phyloP scores from a whole-genome alignment of 1,139 yeast species.

The Pichia sp. region DNA sequence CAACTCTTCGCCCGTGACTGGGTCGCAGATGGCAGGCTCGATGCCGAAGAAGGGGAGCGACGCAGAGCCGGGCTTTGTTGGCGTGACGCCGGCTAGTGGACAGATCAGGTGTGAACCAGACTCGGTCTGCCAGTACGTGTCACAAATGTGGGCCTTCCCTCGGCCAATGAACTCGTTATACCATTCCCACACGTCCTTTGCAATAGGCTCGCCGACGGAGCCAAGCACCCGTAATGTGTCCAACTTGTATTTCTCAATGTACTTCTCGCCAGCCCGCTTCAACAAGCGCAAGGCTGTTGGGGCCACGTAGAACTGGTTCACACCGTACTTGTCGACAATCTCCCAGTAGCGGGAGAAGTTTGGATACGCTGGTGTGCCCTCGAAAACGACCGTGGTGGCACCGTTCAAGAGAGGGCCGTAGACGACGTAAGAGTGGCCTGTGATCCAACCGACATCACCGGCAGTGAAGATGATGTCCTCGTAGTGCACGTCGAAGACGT shows the following conservation, averaged over 20 bases:
- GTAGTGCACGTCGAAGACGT: constrained; percentile 71
- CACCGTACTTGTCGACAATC: constrained; percentile 71
- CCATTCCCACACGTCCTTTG: constrained; percentile 94
- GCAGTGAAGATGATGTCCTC: constrained; percentile 76
- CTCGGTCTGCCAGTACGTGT: constrained; percentile 85
- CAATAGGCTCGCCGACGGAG: constrained; percentile 90
- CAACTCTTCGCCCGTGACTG: constrained; percentile 65
- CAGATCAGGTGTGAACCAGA: constrained; percentile 71
- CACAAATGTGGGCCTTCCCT: constrained; percentile 68
- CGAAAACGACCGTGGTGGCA: constrained; percentile 77
- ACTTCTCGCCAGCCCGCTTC: constrained; percentile 76
- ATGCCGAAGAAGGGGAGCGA: constrained; percentile 76
- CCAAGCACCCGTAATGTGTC: constrained; percentile 70
- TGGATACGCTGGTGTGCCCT: constrained; percentile 86
- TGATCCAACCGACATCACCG: constrained; percentile 88
- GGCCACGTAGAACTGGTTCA: constrained; percentile 82
- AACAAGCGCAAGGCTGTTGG: constrained; percentile 83
- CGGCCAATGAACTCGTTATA: constrained; percentile 76
- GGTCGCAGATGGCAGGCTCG: constrained; percentile 65
- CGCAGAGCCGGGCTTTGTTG: constrained; percentile 77
- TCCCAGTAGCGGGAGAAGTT: constrained; percentile 79
- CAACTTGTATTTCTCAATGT: constrained; percentile 60
- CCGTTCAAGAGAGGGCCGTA: constrained; percentile 79
- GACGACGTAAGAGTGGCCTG: constrained; percentile 80
- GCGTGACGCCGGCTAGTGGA: constrained; percentile 69